phyloP scores from a whole-genome alignment of 495 filamentous ascomycete species.

The Aspergillus nidulans region DNA sequence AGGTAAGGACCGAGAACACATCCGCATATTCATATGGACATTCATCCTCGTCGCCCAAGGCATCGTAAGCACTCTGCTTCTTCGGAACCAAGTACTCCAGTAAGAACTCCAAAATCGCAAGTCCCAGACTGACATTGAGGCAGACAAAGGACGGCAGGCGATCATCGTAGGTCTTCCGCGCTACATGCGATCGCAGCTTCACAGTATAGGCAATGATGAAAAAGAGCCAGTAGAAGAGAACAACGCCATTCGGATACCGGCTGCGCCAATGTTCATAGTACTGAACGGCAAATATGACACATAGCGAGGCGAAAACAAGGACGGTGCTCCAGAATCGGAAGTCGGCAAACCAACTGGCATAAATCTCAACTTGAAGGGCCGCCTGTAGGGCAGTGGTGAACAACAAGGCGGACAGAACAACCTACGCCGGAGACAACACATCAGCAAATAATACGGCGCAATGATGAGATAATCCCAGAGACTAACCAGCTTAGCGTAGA shows the following conservation, averaged over 20 bases:
- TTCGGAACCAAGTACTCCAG: conserved; percentile 93
- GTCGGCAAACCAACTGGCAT: conserved; percentile 69
- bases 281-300: conserved; percentile 79
- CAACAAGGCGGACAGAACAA: conserved; percentile 64
- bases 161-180: conserved; percentile 62
- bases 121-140: conserved; percentile 68
- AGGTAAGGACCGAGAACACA: conserved; percentile 89
- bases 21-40: conserved; percentile 94
- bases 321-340: conserved; percentile 90
- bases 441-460: background rate
- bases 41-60: conserved; percentile 81
- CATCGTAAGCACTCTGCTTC: conserved; percentile 76
- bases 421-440: conserved; percentile 40
- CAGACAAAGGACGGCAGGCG: conserved; percentile 72
- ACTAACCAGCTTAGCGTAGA: conserved; percentile 84
- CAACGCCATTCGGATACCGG: conserved; percentile 85
- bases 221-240: conserved; percentile 94
- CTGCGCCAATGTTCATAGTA: conserved; percentile 88
- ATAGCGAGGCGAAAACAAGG: conserved; percentile 69
- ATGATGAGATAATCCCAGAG: no score
- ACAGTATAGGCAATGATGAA: conserved; percentile 75
- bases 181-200: conserved; percentile 83
- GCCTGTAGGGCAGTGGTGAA: conserved; percentile 67
- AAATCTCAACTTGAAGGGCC: conserved; percentile 69
- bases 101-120: conserved; percentile 69